phyloP scores from a whole-genome alignment of 2,329 filamentous ascomycete genomes.

The Fusarium anguioides region DNA sequence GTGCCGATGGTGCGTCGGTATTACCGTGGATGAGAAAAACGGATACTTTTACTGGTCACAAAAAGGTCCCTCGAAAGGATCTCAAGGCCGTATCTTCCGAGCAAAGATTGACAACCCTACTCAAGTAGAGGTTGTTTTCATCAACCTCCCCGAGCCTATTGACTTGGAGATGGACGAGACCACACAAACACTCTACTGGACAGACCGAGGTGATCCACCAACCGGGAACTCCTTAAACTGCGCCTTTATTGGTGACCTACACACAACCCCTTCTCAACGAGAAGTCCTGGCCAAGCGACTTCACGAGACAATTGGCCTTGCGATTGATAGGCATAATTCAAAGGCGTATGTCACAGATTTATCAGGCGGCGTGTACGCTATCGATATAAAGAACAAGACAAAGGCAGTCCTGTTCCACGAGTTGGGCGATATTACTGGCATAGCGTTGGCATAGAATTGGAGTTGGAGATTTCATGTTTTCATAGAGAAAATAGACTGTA shows the following conservation, averaged over 20 bases:
- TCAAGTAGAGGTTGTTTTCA: neutral
- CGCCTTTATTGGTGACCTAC: neutral
- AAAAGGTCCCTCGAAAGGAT: neutral
- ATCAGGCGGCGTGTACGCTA: neutral
- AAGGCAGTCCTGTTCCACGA: neutral
- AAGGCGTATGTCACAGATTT: neutral
- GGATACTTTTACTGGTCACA: neutral
- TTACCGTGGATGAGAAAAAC: neutral
- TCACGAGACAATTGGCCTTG: neutral
- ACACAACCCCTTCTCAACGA: rapidly evolving
- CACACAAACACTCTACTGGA: neutral
- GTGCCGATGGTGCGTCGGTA: neutral
- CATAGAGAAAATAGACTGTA: neutral
- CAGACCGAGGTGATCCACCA: neutral
- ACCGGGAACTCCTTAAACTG: neutral
- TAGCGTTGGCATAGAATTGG: neutral
- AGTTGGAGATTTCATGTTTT: too few relatives aligned
- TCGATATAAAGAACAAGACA: neutral
- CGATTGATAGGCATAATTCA: neutral
- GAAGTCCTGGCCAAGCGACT: neutral
- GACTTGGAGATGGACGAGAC: neutral
- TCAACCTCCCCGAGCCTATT: neutral
- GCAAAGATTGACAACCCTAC: neutral
- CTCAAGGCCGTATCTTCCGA: neutral
- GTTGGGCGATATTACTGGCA: constrained; percentile 4